Percentiles rank a stretch among this genome's conserved stretches.
Conservation (phyloP, 768 basidiomycete species). For the Zangia roseola region DNA sequence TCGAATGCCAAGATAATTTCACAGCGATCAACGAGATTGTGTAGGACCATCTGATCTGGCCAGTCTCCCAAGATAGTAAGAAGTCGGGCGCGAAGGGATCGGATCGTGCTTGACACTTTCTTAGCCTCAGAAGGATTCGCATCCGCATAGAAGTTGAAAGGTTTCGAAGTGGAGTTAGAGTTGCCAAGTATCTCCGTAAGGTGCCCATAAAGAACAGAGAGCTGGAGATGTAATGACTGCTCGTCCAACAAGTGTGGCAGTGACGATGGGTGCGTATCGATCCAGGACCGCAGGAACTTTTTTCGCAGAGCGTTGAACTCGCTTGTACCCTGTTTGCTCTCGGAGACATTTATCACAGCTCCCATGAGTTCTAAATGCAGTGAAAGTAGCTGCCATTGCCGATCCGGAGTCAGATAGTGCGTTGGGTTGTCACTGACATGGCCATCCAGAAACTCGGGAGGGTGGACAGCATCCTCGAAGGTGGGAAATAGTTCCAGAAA, state of each 20-base stretch:
- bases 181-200: slow-evolving; percentile 31
- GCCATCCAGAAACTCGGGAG: background rate
- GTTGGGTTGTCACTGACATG: slow-evolving; percentile 5
- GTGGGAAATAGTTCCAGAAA: slow-evolving; percentile 84
- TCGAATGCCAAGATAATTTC: slow-evolving; percentile 59
- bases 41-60: slow-evolving; percentile 98
- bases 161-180: slow-evolving; percentile 13
- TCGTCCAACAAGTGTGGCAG: slow-evolving; percentile 49
- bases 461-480: slow-evolving; percentile 60
- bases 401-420: slow-evolving; percentile 30
- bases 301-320: slow-evolving; percentile 36
- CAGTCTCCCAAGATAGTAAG: slow-evolving; percentile 66
- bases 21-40: slow-evolving; percentile 74
- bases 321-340: slow-evolving; percentile 1
- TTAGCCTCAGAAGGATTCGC: slow-evolving; percentile 69
- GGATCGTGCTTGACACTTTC: slow-evolving; percentile 55
- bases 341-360: background rate
- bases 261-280: slow-evolving; percentile 28
- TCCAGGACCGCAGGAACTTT: slow-evolving; percentile 32
- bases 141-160: slow-evolving; percentile 80
- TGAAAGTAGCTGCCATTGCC: slow-evolving; percentile 37
- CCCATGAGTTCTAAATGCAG: slow-evolving; percentile 50
- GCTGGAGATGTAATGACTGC: slow-evolving; percentile 49
- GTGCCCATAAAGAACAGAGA: slow-evolving; percentile 47
- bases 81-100: slow-evolving; percentile 52